phyloP scores from a whole-genome alignment of 2,329 filamentous ascomycete genomes.

The Claviceps africana region DNA sequence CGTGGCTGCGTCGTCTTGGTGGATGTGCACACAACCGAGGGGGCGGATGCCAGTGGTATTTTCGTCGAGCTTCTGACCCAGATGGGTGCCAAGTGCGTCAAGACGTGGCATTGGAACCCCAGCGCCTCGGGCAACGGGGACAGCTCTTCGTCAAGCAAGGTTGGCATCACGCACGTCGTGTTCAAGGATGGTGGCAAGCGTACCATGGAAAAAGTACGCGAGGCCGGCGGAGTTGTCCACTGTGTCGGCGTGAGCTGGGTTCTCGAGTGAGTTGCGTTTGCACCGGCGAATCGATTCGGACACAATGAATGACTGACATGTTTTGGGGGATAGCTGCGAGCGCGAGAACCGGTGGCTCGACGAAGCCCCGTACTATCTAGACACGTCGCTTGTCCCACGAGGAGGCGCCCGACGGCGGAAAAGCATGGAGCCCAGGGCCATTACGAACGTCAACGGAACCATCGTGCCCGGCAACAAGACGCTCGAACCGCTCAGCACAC shows the following conservation, averaged over 20 bases:
- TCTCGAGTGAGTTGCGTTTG: conserved; percentile 76
- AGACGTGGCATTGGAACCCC: conserved; percentile 62
- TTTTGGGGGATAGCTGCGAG: conserved; percentile 41
- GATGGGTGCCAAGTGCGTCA: conserved; percentile 71
- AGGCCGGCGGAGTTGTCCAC: conserved; percentile 59
- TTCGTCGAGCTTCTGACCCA: conserved; percentile 66
- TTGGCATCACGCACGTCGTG: conserved; percentile 76
- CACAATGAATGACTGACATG: neutral
- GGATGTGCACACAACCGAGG: conserved; percentile 71
- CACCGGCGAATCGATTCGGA: too few species aligned
- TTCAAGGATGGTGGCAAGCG: conserved; percentile 76
- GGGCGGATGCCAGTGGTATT: conserved; percentile 65
- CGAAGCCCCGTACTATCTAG: conserved; percentile 54
- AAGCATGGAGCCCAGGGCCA: conserved; percentile 63
- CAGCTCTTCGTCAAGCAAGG: conserved; percentile 31
- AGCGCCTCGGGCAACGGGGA: conserved; percentile 21
- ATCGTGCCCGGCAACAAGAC: conserved; percentile 32
- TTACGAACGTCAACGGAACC: conserved; percentile 55
- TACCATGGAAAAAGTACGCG: conserved; percentile 67
- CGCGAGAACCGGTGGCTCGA: conserved; percentile 64
- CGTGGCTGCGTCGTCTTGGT: conserved; percentile 66
- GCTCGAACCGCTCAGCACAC: conserved; percentile 31
- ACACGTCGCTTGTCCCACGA: conserved; percentile 52
- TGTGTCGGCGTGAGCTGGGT: conserved; percentile 85
- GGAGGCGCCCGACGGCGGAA: conserved; percentile 60